Conservation (phyloP, 805 yeast species). For the Saturnispora gosingensis region DNA sequence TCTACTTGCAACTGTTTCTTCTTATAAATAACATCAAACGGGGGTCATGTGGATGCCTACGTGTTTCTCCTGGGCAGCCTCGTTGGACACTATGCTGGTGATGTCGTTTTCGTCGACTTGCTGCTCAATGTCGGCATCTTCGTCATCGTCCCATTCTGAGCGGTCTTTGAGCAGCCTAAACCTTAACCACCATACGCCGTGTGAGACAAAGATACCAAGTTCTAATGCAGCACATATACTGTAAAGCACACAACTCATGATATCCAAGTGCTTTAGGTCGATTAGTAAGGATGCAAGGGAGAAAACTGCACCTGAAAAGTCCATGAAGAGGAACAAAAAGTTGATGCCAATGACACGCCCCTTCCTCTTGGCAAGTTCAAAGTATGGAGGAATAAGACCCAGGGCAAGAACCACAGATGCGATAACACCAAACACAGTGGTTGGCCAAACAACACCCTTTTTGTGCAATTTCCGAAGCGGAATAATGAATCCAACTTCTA, state of each 20-base stretch:
- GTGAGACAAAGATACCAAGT: slow-evolving; percentile 65
- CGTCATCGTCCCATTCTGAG: slow-evolving; percentile 1
- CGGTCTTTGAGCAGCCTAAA: slow-evolving; percentile 21
- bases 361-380: slow-evolving; percentile 40
- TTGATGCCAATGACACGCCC: slow-evolving; percentile 51
- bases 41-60: background rate
- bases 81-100: background rate
- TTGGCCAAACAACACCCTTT: slow-evolving; percentile 37
- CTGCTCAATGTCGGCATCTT: background rate
- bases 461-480: slow-evolving; percentile 40
- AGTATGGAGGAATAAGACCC: slow-evolving; percentile 49
- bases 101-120: background rate
- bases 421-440: slow-evolving; percentile 37
- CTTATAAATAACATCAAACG: background rate
- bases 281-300: slow-evolving; percentile 54
- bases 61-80: background rate
- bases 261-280: slow-evolving; percentile 45
- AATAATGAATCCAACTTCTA: slow-evolving; percentile 41
- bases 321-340: slow-evolving; percentile 40
- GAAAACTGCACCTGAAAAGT: slow-evolving; percentile 47
- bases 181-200: slow-evolving; percentile 56
- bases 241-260: slow-evolving; percentile 74
- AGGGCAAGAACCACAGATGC: slow-evolving; percentile 41
- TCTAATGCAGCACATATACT: slow-evolving; percentile 66
- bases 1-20: background rate